Base-by-base conservation (phyloP, 2,329 filamentous ascomycete species). In the Ceratocystis alfenasii region DNA sequence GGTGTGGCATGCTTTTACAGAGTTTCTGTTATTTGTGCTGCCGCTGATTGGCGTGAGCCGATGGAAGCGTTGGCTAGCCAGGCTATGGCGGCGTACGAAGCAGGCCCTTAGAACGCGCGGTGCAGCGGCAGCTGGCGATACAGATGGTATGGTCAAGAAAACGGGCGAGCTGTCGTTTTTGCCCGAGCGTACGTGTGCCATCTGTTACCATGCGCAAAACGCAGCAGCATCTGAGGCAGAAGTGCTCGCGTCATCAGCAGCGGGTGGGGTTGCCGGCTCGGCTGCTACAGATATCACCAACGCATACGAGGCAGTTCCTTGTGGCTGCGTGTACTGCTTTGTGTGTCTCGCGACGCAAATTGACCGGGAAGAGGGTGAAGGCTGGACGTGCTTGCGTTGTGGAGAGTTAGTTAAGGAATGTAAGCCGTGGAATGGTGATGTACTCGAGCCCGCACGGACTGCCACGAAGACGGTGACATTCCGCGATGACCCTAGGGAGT, bases 1-100 rank as follows among this genome's bases (percentile, higher is more conserved):
- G 10, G 94, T 99, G 46, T 99, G 94, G 94, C 94, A 99, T 76
- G 94, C 94, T n/a, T 96, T 99, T 72, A 99, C 94, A 30, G 94
- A 99, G 74, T 99, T 99, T 71, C 80, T 99, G n/a, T 83, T 99
- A 41, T 99, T 97, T 74, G 83, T 97, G 20, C 81, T 99, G n/a
- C 94, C 94, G 0, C 82, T 99, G n/a, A 89, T 99, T 53, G 94
- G 94, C 63, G 93, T 99, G 70, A 87, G 89, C 72, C 84, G 91
- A 70, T 99, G 94, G 94, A 84, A 90, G 67, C 83, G 92, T 70
- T 96, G 93, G 87, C 79, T 96, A n/a, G 81, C 83, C 22, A 83
- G 91, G 69, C 85, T 87, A n/a, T 95, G 91, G 90, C 85, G 88
- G 70, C 91, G 87, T 74, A 86, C 89, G 0, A 87, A 87, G 71